Conservation (phyloP, 306 rosid genomes). For the Adenanthera pavonina region DNA sequence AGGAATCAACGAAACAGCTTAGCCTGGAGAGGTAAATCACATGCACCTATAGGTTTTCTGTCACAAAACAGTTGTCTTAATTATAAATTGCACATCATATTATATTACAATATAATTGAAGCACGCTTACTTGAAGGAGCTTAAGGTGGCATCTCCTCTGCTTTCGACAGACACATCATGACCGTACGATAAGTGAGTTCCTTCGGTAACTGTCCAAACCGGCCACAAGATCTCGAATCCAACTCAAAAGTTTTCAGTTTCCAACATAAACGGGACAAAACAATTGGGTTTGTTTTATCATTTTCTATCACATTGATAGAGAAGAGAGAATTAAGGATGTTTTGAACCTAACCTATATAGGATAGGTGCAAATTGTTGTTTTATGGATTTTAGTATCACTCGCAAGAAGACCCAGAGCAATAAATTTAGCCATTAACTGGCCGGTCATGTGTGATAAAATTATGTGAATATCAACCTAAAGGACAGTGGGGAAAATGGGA, state of each 20-base stretch:
- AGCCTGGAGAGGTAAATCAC: conserved; percentile 60
- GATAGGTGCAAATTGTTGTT: conserved; percentile 29
- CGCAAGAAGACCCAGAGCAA: conserved; percentile 48
- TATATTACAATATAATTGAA: conserved; percentile 28
- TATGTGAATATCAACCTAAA: conserved; percentile 16
- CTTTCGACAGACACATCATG: conserved; percentile 61
- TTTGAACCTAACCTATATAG: conserved; percentile 37
- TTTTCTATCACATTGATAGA: conserved; percentile 22
- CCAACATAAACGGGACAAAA: conserved; percentile 33
- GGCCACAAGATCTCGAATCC: conserved; percentile 45
- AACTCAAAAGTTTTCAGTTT: conserved; percentile 11
- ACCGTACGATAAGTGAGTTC: conserved; percentile 56
- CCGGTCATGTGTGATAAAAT: conserved; percentile 46
- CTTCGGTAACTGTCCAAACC: conserved; percentile 48
- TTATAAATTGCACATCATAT: conserved; percentile 23
- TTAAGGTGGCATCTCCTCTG: conserved; percentile 43
- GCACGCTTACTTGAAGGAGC: conserved; percentile 22
- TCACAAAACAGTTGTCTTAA: conserved; percentile 40
- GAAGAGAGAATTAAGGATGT: conserved; percentile 38
- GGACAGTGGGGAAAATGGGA: conserved; percentile 28
- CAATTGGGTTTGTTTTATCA: conserved; percentile 23
- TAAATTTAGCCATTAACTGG: conserved; percentile 48
- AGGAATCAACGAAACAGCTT: conserved; percentile 63
- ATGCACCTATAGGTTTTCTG: conserved; percentile 54
- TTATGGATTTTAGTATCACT: conserved; percentile 31